phyloP scores from a whole-genome alignment of 139 green algal genomes.

The Zygnema cylindricum region DNA sequence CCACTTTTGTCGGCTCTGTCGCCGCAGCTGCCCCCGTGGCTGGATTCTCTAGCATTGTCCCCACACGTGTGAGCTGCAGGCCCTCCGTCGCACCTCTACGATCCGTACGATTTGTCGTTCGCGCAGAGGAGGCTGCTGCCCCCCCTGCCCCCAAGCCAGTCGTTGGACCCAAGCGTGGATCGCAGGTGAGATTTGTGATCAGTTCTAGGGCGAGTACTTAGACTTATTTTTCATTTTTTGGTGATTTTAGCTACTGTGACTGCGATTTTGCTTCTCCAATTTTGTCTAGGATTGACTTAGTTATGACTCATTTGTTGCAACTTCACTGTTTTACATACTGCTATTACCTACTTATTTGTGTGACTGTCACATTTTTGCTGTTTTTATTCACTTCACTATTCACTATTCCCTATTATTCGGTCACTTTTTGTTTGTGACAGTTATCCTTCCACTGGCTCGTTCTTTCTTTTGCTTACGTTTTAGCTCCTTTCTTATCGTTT shows the following conservation, averaged over 20 bases:
- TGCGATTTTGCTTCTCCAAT: background rate
- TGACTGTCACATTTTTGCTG: too few species aligned
- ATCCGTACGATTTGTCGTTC: conserved; percentile 22
- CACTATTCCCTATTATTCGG: too few species aligned
- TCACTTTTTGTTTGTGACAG: too few species aligned
- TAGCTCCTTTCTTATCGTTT: background rate
- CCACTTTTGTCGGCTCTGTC: background rate
- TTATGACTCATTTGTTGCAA: background rate
- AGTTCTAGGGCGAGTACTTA: background rate
- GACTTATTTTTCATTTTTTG: background rate
- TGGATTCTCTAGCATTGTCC: background rate
- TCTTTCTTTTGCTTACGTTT: too few species aligned
- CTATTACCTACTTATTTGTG: background rate
- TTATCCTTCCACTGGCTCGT: too few species aligned
- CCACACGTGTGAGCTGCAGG: background rate
- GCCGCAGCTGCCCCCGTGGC: conserved; percentile 10
- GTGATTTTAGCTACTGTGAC: background rate
- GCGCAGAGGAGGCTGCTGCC: conserved; percentile 39
- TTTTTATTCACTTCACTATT: too few species aligned
- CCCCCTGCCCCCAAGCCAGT: conserved; percentile 10
- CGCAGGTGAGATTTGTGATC: conserved; percentile 3
- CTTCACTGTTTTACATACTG: background rate
- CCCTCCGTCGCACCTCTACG: background rate
- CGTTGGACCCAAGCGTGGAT: conserved; percentile 47
- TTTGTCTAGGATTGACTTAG: too few species aligned